Base-by-base conservation (phyloP, 495 filamentous ascomycete species). In the Polyplosphaeria fusca region DNA sequence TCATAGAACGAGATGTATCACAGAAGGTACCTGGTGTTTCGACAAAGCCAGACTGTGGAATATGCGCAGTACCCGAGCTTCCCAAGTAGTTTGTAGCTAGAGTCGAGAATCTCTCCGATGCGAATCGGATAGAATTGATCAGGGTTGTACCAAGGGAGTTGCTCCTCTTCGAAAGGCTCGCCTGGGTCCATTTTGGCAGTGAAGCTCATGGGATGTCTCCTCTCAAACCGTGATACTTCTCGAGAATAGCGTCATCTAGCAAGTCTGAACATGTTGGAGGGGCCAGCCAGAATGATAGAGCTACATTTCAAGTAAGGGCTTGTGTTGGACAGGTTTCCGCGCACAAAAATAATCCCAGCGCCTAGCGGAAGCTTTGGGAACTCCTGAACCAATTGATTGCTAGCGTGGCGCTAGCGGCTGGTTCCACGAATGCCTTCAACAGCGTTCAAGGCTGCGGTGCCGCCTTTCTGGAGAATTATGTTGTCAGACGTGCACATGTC, bases 41-140 rank as follows among this genome's bases (percentile, higher is more conserved):
- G 22, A 28, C 47, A 52, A 22, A 66, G 63, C 63, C 60, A 81
- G 9, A 71, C 74, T 5, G 78, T 82, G 19, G 79, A 82, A 39
- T 68, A 71, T 3, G 74, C 54, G 25, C 79, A 78, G 53, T 72
- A 82, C 11, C 80, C 79, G 28, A 81, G 70, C 63, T 82, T 82
- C 2, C 71, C 72, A 1, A 77, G 50, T 24, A 81, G 65, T 55
- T 77, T 64, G 53, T 82, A 82, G 27, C 70, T 71, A 35, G 68
- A 65, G 27, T 70, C 44, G 44, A 75, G 68, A 12, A 78, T 65
- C 50, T 82, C 74, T 19, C 76, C 76, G 46, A 81, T 77, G 41
- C 65, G 65, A 19, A 78, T 74, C 1, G 76, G 75, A 64, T 75
- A 80, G 64, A 71, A 82, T 26, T 70, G 60, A 28, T 68, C 68